A percentile compares a stretch with the other conserved stretches of the same genome.
Evolutionary conservation across 169 alveolate species (phyloP).

Genomic region (Miamiensis avidus): DNA sequence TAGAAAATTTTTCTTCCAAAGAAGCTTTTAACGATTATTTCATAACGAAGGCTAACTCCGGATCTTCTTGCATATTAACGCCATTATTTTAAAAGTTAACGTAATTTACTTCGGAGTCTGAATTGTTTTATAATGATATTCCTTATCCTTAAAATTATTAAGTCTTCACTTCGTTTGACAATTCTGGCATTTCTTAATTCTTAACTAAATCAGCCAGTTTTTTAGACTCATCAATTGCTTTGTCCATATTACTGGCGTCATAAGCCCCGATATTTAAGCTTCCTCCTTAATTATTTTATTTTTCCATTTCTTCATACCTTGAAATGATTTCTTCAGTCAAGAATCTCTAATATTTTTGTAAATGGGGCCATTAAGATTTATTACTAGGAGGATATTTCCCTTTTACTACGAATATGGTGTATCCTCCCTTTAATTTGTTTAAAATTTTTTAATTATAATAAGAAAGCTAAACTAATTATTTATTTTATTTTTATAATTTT

Average conservation of each 20-base stretch:
- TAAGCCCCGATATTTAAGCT: slow-evolving; percentile 53
- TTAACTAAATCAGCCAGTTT: slow-evolving; percentile 19
- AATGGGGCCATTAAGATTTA: slow-evolving; percentile 20
- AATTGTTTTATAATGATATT: slow-evolving; percentile 23
- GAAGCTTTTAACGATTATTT: slow-evolving; percentile 30
- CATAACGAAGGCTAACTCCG: slow-evolving; percentile 51
- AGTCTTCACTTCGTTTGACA: slow-evolving; percentile 31
- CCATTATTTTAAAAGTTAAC: slow-evolving; percentile 36
- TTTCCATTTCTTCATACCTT: slow-evolving; percentile 29
- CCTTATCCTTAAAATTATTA: slow-evolving; percentile 66
- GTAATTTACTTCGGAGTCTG: neutral
- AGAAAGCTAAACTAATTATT: too few species aligned
- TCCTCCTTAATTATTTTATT: slow-evolving; percentile 41
- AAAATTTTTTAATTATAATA: too few species aligned
- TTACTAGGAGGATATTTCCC: slow-evolving; percentile 47
- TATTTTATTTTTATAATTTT: slow-evolving; percentile 26
- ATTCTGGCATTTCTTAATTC: slow-evolving; percentile 21
- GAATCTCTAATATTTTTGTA: neutral
- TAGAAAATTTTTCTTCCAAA: neutral
- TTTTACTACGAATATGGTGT: slow-evolving; percentile 63
- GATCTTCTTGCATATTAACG: slow-evolving; percentile 48
- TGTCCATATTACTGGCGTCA: slow-evolving; percentile 54
- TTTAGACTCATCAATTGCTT: slow-evolving; percentile 45
- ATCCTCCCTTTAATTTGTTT: slow-evolving; percentile 56
- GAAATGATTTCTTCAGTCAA: slow-evolving; percentile 3